Conservation (phyloP, 163 green algal genomes). For the Coccomyxa subellipsoidea region DNA sequence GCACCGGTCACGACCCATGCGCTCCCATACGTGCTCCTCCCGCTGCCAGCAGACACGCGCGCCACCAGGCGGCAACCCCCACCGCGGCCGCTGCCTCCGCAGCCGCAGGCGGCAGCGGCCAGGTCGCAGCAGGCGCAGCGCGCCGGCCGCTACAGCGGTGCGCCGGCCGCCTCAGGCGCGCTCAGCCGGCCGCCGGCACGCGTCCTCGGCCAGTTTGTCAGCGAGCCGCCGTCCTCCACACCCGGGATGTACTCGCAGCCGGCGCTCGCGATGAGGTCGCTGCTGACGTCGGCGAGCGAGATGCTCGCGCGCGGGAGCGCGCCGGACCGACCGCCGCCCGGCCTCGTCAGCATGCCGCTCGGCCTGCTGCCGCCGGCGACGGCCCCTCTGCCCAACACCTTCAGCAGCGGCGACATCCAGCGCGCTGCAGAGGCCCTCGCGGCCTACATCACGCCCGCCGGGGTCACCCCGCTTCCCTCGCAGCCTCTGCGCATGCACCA, state of each 20-base stretch:
- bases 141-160: too few relatives aligned
- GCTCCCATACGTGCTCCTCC: background rate
- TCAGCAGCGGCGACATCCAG: background rate
- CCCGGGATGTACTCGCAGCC: background rate
- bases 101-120: too few relatives aligned
- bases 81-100: too few relatives aligned
- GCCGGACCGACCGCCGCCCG: background rate
- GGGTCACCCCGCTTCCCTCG: background rate
- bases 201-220: background rate
- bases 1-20: background rate
- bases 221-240: background rate
- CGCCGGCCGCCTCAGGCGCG: background rate
- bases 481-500: background rate
- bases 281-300: background rate
- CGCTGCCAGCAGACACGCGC: background rate
- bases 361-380: too few relatives aligned
- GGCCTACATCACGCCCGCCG: background rate
- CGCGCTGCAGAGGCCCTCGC: background rate
- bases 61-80: background rate
- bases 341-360: background rate
- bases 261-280: background rate
- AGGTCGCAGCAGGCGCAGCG: too few relatives aligned
- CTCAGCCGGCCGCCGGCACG: too few relatives aligned
- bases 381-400: background rate
- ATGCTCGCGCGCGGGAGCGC: background rate